Evolutionary conservation across 768 basidiomycete genomes (phyloP), one percentile per base, ranked within the genome.

Genomic region (Lactarius trivialis): DNA sequence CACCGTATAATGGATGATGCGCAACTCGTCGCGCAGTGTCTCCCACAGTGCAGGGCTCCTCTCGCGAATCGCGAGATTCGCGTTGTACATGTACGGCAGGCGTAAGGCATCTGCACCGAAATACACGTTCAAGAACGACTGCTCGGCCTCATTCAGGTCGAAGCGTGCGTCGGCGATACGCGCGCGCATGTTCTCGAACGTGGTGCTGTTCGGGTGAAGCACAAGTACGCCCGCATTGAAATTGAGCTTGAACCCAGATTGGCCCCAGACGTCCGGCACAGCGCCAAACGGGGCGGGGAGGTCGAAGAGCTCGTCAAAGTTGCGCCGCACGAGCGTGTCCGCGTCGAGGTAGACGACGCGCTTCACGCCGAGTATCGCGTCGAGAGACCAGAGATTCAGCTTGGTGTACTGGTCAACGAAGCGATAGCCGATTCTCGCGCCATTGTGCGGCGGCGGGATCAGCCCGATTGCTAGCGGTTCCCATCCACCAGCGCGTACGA

Each of bases 391-490:
- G 7, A 79, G 70, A 37, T 70, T 71, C 7, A 79, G 72, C 60
- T 78, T 79, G 11, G 79, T 77, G 72, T 76, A 79, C 56, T 77
- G 75, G 67, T 79, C 79, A 37, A 68, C 26, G 67, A 76, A 77
- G 54, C 74, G 74, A 34, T 63, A 50, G 66, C 73, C 66, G 32
- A 76, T 67, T 7, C 75, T 76, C n/a, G 66, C 59, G 52, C 77
- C 77, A 39, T 68, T 54, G 60, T 74, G 69, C 0, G 79, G 78
- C 11, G 78, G 78, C 3, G 73, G 67, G 50, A 79, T 76, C 21
- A 69, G 71, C 11, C 71, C 67, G 30, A 79, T 73, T 7, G 73
- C 62, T n/a, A 73, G 60, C 0, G 73, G 70, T 8, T 69, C 67
- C 76, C 79, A 80, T 8, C 79, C 79, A 19, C 68, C 74, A 8